A percentile compares a stretch with the other conserved stretches of the same genome.
phyloP scores from a whole-genome alignment of 495 filamentous ascomycete genomes.

The Tuber microsphaerosporum region DNA sequence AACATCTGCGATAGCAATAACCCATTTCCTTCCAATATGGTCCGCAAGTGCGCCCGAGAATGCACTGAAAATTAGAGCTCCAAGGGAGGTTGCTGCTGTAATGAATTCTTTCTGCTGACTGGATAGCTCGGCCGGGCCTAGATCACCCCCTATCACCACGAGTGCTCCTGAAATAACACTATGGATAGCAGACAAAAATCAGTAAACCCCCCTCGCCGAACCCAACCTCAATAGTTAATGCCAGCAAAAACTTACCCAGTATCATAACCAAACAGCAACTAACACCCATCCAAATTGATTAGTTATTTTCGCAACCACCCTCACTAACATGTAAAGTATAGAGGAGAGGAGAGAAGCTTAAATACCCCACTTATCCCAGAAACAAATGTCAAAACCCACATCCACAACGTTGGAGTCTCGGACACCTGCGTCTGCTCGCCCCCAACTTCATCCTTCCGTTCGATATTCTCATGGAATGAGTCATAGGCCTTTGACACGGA shows the following conservation, averaged over 20 bases:
- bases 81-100: slow-evolving; percentile 71
- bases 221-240: neutral
- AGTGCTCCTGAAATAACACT: slow-evolving; percentile 83
- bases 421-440: neutral
- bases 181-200: slow-evolving; percentile 52
- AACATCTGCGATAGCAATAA: slow-evolving; percentile 70
- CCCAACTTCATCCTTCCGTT: neutral
- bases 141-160: slow-evolving; percentile 65
- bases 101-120: slow-evolving; percentile 76
- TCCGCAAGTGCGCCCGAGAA: slow-evolving; percentile 69
- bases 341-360: neutral
- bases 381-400: slow-evolving; percentile 70
- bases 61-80: slow-evolving; percentile 68
- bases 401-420: slow-evolving; percentile 30
- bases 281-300: neutral
- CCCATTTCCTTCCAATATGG: slow-evolving; percentile 60
- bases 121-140: slow-evolving; percentile 58
- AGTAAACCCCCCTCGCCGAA: slow-evolving; percentile 15
- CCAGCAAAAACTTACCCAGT: slow-evolving; percentile 17
- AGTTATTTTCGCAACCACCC: slow-evolving; percentile 8
- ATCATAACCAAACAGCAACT: slow-evolving; percentile 78
- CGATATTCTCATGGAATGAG: neutral
- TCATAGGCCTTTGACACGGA: neutral
- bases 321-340: neutral
- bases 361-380: slow-evolving; percentile 67